These are phyloP conservation scores for Magnaporthales sp. DNA, from an alignment of 2,329 filamentous ascomycete genomes.

Conservation along the genomic window DNA sequence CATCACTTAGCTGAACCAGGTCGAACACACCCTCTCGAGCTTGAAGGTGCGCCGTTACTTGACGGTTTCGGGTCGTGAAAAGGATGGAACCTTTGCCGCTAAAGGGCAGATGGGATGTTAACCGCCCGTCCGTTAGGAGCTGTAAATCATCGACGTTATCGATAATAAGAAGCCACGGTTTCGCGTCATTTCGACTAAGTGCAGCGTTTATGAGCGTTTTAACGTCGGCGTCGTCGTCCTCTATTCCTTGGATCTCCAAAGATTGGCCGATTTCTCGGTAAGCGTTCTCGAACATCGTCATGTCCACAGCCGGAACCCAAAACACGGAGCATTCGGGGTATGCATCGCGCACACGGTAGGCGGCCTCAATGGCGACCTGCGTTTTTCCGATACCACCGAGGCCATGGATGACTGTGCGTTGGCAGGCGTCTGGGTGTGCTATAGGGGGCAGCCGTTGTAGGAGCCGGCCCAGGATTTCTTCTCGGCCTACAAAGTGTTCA, in stretches of 20 bases:
- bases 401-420: conserved; percentile 14
- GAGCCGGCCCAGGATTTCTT: conserved; percentile 11
- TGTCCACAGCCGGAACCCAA: conserved; percentile 25
- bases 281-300: conserved; percentile 21
- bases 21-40: conserved; percentile 12
- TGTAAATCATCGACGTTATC: conserved; percentile 33
- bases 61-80: conserved; percentile 17
- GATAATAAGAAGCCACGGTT: conserved; percentile 32
- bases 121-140: conserved; percentile 16
- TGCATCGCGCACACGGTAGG: conserved; percentile 16
- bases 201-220: conserved; percentile 24
- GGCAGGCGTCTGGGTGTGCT: neutral
- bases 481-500: conserved; percentile 16
- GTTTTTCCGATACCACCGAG: conserved; percentile 29
- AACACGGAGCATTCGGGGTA: conserved; percentile 27
- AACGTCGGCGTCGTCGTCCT: conserved; percentile 24
- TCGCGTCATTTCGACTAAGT: conserved; percentile 18
- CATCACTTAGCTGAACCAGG: conserved; percentile 13
- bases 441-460: conserved; percentile 8
- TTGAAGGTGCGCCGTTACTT: conserved; percentile 9
- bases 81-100: conserved; percentile 20
- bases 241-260: conserved; percentile 18
- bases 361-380: conserved; percentile 26
- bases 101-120: conserved; percentile 21
- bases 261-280: conserved; percentile 23